phyloP scores from a whole-genome alignment of 2,329 filamentous ascomycete genomes.

The Venturiaceae sp. region DNA sequence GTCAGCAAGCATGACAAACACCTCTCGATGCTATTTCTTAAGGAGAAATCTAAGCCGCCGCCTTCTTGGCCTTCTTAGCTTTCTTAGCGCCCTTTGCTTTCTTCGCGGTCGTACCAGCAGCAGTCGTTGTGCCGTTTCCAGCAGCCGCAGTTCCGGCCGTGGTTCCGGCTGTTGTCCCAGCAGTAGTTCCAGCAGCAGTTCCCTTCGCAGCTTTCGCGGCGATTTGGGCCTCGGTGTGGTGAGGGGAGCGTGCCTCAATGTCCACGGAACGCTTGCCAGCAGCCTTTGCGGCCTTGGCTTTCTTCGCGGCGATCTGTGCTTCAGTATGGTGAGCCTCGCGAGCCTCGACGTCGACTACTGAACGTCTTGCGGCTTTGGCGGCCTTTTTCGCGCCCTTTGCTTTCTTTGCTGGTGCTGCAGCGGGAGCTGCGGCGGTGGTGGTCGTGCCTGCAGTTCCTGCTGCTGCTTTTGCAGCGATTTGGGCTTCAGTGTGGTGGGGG shows the following conservation, averaged over 20 bases:
- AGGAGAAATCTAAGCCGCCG: no score
- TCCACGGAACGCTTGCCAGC: not conserved
- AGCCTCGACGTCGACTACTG: not conserved
- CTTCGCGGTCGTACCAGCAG: not conserved
- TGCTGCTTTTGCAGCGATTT: not conserved
- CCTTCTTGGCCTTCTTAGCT: not conserved
- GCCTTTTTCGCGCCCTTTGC: not conserved
- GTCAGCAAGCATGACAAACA: no score
- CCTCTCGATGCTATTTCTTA: no score
- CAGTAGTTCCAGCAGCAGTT: not conserved
- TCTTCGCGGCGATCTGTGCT: constrained; percentile 4
- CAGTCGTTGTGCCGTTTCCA: not conserved
- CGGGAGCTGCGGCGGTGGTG: no score
- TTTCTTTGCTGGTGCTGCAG: no score
- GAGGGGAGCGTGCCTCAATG: not conserved
- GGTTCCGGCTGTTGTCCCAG: no score
- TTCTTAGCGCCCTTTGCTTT: not conserved
- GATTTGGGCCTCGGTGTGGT: not conserved
- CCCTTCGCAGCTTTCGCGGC: not conserved
- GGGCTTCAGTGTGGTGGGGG: constrained; percentile 3
- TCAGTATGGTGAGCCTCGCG: constrained; percentile 5
- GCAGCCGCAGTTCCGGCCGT: not conserved
- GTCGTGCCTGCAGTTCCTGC: no score
- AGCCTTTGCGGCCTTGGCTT: not conserved
- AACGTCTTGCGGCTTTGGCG: not conserved